A percentile compares a stretch with the other conserved stretches of the same genome.
These are phyloP conservation scores for Paracorniculantispora psalliotae DNA, from an alignment of 2,329 filamentous ascomycete species.

Conservation along the genomic window DNA sequence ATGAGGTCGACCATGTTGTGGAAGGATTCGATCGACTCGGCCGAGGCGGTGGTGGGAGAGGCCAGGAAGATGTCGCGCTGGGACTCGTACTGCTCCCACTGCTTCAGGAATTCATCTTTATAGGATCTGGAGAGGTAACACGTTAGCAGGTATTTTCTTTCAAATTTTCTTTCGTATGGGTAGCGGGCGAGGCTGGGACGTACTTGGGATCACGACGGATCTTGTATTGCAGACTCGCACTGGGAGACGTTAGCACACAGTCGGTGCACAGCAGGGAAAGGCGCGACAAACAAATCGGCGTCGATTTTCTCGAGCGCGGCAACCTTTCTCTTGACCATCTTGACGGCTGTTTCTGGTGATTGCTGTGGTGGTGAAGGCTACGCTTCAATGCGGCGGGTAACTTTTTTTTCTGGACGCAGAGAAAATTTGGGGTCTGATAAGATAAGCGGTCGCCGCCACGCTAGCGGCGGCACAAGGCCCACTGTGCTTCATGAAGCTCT, in stretches of 20 bases:
- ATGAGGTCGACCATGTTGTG: constrained; percentile 91
- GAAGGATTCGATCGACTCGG: constrained; percentile 75
- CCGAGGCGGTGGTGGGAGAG: constrained; percentile 71
- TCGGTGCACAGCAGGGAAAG: background rate
- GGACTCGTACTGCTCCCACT: constrained; percentile 88
- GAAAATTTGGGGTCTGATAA: constrained; percentile 14
- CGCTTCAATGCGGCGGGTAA: constrained; percentile 8
- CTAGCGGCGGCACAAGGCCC: too few relatives aligned
- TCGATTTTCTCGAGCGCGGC: constrained; percentile 93
- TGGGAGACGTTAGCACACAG: constrained; percentile 35
- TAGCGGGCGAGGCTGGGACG: constrained; percentile 22
- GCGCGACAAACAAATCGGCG: constrained; percentile 63
- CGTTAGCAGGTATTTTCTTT: background rate
- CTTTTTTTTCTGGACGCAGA: constrained; percentile 1
- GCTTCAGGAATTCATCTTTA: constrained; percentile 78
- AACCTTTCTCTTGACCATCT: constrained; percentile 82
- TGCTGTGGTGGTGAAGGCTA: background rate
- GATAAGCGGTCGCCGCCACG: background rate
- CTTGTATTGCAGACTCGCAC: constrained; percentile 85
- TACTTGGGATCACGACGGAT: constrained; percentile 79
- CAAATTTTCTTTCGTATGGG: too few relatives aligned
- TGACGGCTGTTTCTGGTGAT: constrained; percentile 13
- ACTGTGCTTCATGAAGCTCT: too few relatives aligned
- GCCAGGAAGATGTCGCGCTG: constrained; percentile 88
- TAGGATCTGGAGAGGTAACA: constrained; percentile 59